A percentile compares a stretch with the other conserved stretches of the same genome.
phyloP scores from a whole-genome alignment of 192 early-diverging fungal species.

The Paraglomus occultum region DNA sequence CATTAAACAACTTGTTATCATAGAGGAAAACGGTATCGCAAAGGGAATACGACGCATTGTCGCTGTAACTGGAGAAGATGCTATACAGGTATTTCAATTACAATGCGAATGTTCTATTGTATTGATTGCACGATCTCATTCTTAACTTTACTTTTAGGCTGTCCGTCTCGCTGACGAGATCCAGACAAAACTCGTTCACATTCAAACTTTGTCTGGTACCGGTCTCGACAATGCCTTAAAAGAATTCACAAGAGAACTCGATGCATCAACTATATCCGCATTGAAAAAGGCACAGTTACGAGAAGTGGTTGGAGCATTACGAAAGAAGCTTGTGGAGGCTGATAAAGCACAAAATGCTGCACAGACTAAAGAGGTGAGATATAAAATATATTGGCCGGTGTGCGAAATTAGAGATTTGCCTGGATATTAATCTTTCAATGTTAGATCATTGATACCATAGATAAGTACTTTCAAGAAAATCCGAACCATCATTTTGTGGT shows the following conservation, averaged over 20 bases:
- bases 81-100: constrained; percentile 38
- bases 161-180: constrained; percentile 69
- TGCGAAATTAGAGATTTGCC: no score
- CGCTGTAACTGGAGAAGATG: constrained; percentile 92
- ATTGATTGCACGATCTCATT: not conserved
- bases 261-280: constrained; percentile 74
- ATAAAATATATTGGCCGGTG: no score
- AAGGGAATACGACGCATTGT: constrained; percentile 96
- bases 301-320: constrained; percentile 66
- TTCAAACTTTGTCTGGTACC: constrained; percentile 55
- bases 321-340: constrained; percentile 81
- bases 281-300: constrained; percentile 75
- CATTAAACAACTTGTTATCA: constrained; percentile 80
- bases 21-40: constrained; percentile 91
- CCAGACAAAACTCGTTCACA: constrained; percentile 56
- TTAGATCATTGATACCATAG: constrained; percentile 67
- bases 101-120: not conserved
- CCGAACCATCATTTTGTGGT: constrained; percentile 59
- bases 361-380: constrained; percentile 70
- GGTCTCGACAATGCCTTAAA: constrained; percentile 80
- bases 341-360: constrained; percentile 88
- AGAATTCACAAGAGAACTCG: constrained; percentile 74
- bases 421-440: constrained; percentile 31
- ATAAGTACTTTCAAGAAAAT: constrained; percentile 66
- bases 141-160: constrained; percentile 36